phyloP scores from a whole-genome alignment of 495 filamentous ascomycete genomes.

The Daldinia caldariorum region DNA sequence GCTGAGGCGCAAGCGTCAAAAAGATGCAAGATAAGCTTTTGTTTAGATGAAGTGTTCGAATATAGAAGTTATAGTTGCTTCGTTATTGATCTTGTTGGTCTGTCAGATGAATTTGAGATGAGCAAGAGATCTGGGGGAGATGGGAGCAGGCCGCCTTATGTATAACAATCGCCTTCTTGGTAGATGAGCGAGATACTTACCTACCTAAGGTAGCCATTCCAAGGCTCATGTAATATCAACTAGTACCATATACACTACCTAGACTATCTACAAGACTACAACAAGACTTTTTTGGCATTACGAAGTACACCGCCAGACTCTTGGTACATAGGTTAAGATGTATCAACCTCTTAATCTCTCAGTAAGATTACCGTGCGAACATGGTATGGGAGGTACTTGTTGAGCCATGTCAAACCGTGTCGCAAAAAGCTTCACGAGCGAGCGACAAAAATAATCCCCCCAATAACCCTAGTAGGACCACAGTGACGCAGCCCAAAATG shows the following conservation, averaged over 20 bases:
- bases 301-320: constrained; percentile 34
- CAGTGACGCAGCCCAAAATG: constrained; percentile 45
- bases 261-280: constrained; percentile 14
- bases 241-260: constrained; percentile 29
- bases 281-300: no score
- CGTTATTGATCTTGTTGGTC: constrained; percentile 22
- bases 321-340: constrained; percentile 24
- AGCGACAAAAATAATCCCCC: constrained; percentile 44
- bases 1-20: constrained; percentile 5
- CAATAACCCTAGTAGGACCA: constrained; percentile 32
- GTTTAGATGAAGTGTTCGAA: constrained; percentile 1
- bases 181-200: constrained; percentile 31
- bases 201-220: no score
- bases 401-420: constrained; percentile 24
- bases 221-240: constrained; percentile 36
- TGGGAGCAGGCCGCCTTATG: constrained; percentile 57
- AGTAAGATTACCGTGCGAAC: constrained; percentile 38
- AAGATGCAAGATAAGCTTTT: constrained; percentile 18
- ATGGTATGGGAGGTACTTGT: constrained; percentile 34
- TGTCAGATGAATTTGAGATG: constrained; percentile 38
- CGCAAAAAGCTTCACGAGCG: constrained; percentile 34
- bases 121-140: constrained; percentile 39
- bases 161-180: constrained; percentile 43
- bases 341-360: constrained; percentile 36
- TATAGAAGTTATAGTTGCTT: constrained; percentile 1